Percentiles rank a stretch among this genome's conserved stretches.
These are phyloP conservation scores for Bothriochloa decipiens DNA, from an alignment of 176 grass and related monocot genomes.

Conservation along the genomic window DNA sequence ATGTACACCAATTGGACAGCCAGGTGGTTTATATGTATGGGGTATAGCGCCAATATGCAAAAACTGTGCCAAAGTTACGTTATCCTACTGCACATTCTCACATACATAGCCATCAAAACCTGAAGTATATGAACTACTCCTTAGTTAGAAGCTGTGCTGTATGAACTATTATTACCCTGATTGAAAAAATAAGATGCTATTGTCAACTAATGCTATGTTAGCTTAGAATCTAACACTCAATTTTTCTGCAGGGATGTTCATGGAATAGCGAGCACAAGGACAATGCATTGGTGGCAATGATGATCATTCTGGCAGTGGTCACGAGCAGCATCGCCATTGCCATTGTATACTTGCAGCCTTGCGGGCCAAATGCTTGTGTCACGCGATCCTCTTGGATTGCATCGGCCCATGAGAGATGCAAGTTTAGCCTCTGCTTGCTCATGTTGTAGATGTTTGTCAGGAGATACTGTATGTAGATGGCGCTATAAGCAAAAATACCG, in stretches of 20 bases:
- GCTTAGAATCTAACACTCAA: slow-evolving; percentile 10
- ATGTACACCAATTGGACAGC: too few species aligned
- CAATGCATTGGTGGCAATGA: slow-evolving; percentile 61
- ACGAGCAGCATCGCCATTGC: slow-evolving; percentile 84
- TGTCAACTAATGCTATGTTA: background rate
- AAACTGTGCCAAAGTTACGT: too few species aligned
- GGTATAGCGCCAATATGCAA: too few species aligned
- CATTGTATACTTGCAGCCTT: too few species aligned
- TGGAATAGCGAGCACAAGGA: slow-evolving; percentile 68
- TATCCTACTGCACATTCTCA: too few species aligned
- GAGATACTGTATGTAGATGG: background rate
- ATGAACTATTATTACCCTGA: too few species aligned
- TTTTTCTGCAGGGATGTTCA: slow-evolving; percentile 63
- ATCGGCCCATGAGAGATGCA: background rate
- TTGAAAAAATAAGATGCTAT: too few species aligned
- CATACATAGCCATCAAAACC: too few species aligned
- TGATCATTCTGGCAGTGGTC: slow-evolving; percentile 77
- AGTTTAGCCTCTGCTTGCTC: background rate
- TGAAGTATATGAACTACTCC: too few species aligned
- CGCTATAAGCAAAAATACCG: background rate
- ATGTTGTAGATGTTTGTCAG: slow-evolving; percentile 12
- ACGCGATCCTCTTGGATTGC: background rate
- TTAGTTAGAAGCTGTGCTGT: too few species aligned
- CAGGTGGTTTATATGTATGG: too few species aligned
- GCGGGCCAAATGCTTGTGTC: too few species aligned